A percentile compares a stretch with the other conserved stretches of the same genome.
These are phyloP conservation scores for Micromonas commoda DNA, from an alignment of 139 green algal species.

Conservation along the genomic window DNA sequence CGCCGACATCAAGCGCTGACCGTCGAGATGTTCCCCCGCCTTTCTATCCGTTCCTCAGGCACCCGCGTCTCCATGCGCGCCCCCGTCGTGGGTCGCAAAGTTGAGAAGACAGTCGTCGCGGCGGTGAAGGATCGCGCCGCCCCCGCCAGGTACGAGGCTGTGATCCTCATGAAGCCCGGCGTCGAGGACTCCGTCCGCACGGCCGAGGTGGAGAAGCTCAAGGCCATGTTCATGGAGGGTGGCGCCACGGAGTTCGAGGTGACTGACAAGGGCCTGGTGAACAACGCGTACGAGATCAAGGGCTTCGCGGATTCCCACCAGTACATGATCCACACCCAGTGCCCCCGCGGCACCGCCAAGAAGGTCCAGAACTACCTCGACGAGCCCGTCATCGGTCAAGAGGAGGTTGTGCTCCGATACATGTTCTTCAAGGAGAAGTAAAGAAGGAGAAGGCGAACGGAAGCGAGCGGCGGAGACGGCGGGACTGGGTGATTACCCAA, in stretches of 20 bases:
- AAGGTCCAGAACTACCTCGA: not conserved
- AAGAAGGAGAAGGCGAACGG: not conserved
- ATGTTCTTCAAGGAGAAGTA: conserved; percentile 8
- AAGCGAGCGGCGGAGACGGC: not conserved
- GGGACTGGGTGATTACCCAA: too few relatives aligned
- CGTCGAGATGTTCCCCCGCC: too few relatives aligned
- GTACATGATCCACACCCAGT: not conserved
- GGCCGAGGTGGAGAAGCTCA: not conserved
- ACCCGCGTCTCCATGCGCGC: not conserved
- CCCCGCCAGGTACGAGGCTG: conserved; percentile 8
- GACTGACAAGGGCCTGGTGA: not conserved
- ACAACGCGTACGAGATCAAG: conserved; percentile 19
- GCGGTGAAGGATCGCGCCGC: conserved; percentile 3
- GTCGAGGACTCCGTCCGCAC: not conserved
- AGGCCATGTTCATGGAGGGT: not conserved
- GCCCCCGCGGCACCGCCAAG: not conserved
- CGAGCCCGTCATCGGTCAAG: not conserved
- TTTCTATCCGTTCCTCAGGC: not conserved
- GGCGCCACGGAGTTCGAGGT: not conserved
- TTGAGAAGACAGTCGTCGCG: not conserved
- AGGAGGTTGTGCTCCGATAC: conserved; percentile 11
- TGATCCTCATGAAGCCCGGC: not conserved
- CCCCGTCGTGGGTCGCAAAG: not conserved
- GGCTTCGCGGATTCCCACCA: conserved; percentile 18
- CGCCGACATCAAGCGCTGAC: too few relatives aligned